Evolutionary conservation across 345 rosid genomes (phyloP), one percentile per base, ranked within the genome.

Genomic region (Citrus maxima): DNA sequence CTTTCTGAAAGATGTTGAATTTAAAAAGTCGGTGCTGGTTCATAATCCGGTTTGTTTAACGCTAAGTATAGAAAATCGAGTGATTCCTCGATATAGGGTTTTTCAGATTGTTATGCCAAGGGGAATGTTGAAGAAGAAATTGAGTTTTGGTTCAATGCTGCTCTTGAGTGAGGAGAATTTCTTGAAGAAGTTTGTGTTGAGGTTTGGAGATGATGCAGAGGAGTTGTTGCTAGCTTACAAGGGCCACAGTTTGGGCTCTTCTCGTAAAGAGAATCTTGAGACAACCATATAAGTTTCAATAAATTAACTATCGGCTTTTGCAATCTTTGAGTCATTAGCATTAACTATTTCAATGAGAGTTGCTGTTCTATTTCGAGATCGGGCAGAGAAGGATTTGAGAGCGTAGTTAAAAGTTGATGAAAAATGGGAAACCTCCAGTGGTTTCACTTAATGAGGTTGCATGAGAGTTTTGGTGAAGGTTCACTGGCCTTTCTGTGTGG

Each of bases 11-110:
- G 67, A 32, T 35, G 21, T 80, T 27, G 77, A 74, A 77, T 63
- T 78, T 9, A 49, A 84, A 24, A 85, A 68, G 80, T 79, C 68
- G 9, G 75, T 32, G 19, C 61, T 89, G 67, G 76, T 81, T 16
- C 30, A 21, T 19, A 8, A 0, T 46, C 51, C 51, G 18, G 14
- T 24, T 32, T 24, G 30, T 19, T 82, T 89, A 80, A 32, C 72
- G 84, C 8, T 6, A 4, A 87, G 82, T 28, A n/a, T 87, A 34
- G 86, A 87, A 60, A 78, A 77, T 46, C 83, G 88, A 0, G 83
- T 83, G 63, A 28, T 85, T 58, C 83, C 90, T 71, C 82, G 89
- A 63, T 79, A 80, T 56, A 70, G 60, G 27, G 85, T 89, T 69
- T 38, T 83, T 70, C 73, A 86, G 75, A 69, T 86, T 25, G 4